phyloP scores from a whole-genome alignment of 1,284 basidiomycete species.

The Spongispora temasekensis region DNA sequence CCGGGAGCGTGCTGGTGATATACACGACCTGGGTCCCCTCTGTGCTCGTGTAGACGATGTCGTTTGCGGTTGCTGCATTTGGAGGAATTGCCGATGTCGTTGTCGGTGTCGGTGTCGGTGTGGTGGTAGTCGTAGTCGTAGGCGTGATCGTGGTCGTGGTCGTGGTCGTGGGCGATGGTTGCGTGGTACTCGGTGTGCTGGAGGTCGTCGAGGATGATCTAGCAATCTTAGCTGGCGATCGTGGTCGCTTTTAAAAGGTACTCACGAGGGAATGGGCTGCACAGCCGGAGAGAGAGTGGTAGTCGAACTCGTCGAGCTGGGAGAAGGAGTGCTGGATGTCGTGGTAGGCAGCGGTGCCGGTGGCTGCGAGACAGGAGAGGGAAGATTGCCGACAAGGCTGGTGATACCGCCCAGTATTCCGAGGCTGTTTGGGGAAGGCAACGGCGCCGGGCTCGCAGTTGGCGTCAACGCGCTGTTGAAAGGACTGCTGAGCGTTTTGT shows the following conservation, averaged over 20 bases:
- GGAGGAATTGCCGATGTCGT: constrained; percentile 13
- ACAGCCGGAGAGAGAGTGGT: constrained; percentile 9
- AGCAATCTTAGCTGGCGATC: neutral
- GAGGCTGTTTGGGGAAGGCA: neutral
- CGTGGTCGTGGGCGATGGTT: constrained; percentile 7
- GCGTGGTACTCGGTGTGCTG: constrained; percentile 2
- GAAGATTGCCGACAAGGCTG: constrained; percentile 15
- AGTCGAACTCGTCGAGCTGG: constrained; percentile 34
- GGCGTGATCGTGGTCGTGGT: no score
- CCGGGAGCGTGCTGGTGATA: constrained; percentile 25
- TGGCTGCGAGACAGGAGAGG: constrained; percentile 18
- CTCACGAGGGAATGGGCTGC: constrained; percentile 23
- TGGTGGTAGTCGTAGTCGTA: constrained; percentile 3
- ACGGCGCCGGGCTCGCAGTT: neutral
- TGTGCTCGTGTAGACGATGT: constrained; percentile 20
- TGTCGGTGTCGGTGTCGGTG: constrained; percentile 12
- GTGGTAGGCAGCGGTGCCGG: constrained; percentile 19
- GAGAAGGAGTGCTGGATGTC: constrained; percentile 18
- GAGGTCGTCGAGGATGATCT: constrained; percentile 16
- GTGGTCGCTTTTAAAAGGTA: neutral
- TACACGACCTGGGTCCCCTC: constrained; percentile 29
- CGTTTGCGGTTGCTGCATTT: neutral
- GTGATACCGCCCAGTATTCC: constrained; percentile 18
- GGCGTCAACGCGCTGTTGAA: constrained; percentile 1
- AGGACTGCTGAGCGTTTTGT: constrained; percentile 4